Evolutionary conservation across 192 early-diverging fungal genomes (phyloP), one percentile per base, ranked within the genome.

Genomic region (Coemansia sp.): DNA sequence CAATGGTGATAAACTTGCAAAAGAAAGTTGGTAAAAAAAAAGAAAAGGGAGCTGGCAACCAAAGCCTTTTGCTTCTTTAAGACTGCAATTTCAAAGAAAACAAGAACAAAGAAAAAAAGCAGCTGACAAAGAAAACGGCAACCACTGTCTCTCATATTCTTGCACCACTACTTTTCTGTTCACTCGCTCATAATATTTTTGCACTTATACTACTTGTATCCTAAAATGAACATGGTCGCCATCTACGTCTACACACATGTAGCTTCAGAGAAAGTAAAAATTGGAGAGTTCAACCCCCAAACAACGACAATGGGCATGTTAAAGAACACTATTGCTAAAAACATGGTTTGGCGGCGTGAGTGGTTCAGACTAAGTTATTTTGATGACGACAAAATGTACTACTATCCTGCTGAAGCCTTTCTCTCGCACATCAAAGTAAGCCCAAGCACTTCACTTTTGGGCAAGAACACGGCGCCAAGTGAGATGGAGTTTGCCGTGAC

Each of bases 401-500:
- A 50, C 47, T 50, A 50, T 9, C 19, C 47, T 23, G 7, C 47
- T 21, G 19, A 50, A n/a, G 47, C 47, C 19, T 2, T 50, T 10
- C 47, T 50, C 47, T 50, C 47, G 3, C n/a, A 21, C 47, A 50
- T 50, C 10, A 50, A 50, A 50, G 19, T 23, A 7, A 50, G 47
- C 3, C 47, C 47, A 50, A 50, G 47, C 3, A 50, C n/a, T 21
- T n/a, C 47, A 1, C 47, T 50, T 21, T 26, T 50, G 47, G 52
- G 14, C 2, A 55, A 55, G 6, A 16, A 10, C 26, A 55, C 16
- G 26, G 52, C 13, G 4, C 1, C 28, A 16, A 55, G 14, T 4
- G 52, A 55, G 28, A 28, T 55, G 52, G 52, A 55, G 26, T 55
- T 55, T 55, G 52, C 26, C 14, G 52, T 55, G 28, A 55, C 52